These are phyloP conservation scores for Mycena crocata DNA, from an alignment of 768 basidiomycete genomes.

Conservation along the genomic window DNA sequence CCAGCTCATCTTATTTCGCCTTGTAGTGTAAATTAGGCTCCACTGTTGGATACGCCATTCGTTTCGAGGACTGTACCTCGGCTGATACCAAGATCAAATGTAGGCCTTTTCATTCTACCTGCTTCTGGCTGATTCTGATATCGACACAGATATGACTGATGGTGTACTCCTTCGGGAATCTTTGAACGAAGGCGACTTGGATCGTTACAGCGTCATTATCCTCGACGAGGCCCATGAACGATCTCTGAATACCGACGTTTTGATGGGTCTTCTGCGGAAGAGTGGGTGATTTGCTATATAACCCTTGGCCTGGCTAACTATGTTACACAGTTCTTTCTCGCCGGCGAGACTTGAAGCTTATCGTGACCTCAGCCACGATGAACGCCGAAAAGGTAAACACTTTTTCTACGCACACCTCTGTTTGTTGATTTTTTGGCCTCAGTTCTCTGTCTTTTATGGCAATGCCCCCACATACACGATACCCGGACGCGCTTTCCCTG, in stretches of 20 bases:
- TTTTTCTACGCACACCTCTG: neutral
- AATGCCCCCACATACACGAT: constrained; percentile 96
- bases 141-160: constrained; percentile 91
- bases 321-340: constrained; percentile 77
- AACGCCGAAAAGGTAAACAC: constrained; percentile 92
- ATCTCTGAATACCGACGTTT: constrained; percentile 95
- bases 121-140: constrained; percentile 9
- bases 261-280: constrained; percentile 96
- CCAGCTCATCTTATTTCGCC: constrained; percentile 17
- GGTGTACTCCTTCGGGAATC: constrained; percentile 99
- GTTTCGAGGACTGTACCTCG: constrained; percentile 97
- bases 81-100: constrained; percentile 97
- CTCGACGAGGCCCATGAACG: constrained; percentile 99
- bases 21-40: constrained; percentile 86
- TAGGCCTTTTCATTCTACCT: constrained; percentile 50
- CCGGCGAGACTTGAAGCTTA: constrained; percentile 92
- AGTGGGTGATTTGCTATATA: constrained; percentile 62
- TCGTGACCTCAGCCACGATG: constrained; percentile 99
- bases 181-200: constrained; percentile 97
- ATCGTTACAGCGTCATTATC: constrained; percentile 96
- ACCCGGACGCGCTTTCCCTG: constrained; percentile 92
- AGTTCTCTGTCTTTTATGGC: constrained; percentile 97
- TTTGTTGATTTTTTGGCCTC: neutral
- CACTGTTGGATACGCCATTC: constrained; percentile 96
- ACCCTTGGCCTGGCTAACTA: constrained; percentile 20